Evolutionary conservation across 73 alveolate genomes (phyloP), one percentile per base, ranked within the genome.

Genomic region (Paramecium pentaurelia): DNA sequence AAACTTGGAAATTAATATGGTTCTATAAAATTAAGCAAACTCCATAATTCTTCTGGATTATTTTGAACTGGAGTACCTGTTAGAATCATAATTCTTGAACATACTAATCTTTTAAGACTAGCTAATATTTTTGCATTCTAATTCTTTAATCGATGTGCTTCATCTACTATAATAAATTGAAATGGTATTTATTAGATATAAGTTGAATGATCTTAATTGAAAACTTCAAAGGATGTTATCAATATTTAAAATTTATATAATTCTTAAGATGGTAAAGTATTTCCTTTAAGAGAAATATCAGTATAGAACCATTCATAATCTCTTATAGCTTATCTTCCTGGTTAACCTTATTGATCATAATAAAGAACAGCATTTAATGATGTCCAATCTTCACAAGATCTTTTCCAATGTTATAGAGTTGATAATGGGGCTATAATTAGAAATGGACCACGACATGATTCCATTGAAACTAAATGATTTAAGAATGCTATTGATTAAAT

Each of bases 141-240:
- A 95, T 98, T 98, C 93, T 98, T 98, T 58, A 98, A 96, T 80
- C 99, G 93, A 93, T 98, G 99, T 58, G 99, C 99, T 93, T 98
- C 99, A 95, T 98, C 99, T 11, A 98, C 95, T 22, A 98, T 98
- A 60, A 98, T 95, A 93, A 97, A 97, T 93, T 95, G 92, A 90
- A 97, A 98, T 42, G 99, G 99, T 37, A 88, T 95, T 20, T 96
- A 94, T 36, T 86, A 70, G 86, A 98, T 88, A 18, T 96, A 91
- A 25, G 97, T 96, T 51, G 94, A 88, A 42, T 93, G 77, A 95
- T 98, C 99, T 71, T 87, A 92, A 93, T 96, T 95, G 92, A 98
- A 98, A 42, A 97, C 98, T 89, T 98, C 99, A 95, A 93, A 98
- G 20, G 98, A 94, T 25, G 99, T 96, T 37, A 98, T 95, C 38